Conservation (phyloP, 805 yeast genomes). For the Candida sanyiensis region DNA sequence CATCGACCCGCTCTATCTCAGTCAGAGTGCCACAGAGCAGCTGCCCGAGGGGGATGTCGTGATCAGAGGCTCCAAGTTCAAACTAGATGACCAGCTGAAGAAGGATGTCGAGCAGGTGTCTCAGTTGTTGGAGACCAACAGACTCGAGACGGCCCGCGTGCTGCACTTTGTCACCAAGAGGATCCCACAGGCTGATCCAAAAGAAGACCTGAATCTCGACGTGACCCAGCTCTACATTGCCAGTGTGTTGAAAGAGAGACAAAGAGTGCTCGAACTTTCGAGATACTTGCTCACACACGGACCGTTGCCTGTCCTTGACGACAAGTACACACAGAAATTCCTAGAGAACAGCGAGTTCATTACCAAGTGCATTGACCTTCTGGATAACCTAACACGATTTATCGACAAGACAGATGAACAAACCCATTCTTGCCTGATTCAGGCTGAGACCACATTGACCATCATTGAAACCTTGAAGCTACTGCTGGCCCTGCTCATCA, state of each 20-base stretch:
- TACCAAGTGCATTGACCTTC: slow-evolving; percentile 17
- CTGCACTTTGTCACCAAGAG: slow-evolving; percentile 35
- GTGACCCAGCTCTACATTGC: slow-evolving; percentile 28
- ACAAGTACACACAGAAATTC: slow-evolving; percentile 19
- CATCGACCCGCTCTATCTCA: slow-evolving; percentile 12
- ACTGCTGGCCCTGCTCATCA: slow-evolving; percentile 34
- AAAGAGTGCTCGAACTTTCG: slow-evolving; percentile 40
- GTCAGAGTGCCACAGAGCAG: background rate
- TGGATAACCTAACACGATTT: slow-evolving; percentile 9
- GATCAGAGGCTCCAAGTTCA: slow-evolving; percentile 37
- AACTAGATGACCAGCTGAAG: slow-evolving; percentile 30
- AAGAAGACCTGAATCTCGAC: slow-evolving; percentile 8
- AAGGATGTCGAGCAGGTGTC: slow-evolving; percentile 38
- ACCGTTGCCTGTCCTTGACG: slow-evolving; percentile 20
- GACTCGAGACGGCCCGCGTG: slow-evolving; percentile 44
- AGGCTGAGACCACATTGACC: slow-evolving; percentile 30
- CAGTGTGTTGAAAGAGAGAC: slow-evolving; percentile 46
- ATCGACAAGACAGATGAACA: slow-evolving; percentile 9
- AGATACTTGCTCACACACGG: slow-evolving; percentile 26
- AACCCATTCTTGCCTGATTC: slow-evolving; percentile 14
- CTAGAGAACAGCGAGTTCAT: slow-evolving; percentile 22
- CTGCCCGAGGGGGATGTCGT: slow-evolving; percentile 26
- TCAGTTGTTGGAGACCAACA: slow-evolving; percentile 33
- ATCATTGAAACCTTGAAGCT: slow-evolving; percentile 34
- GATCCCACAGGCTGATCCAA: slow-evolving; percentile 26